Evolutionary conservation across 1,284 basidiomycete species (phyloP).

Genomic region (Trametes sp.): DNA sequence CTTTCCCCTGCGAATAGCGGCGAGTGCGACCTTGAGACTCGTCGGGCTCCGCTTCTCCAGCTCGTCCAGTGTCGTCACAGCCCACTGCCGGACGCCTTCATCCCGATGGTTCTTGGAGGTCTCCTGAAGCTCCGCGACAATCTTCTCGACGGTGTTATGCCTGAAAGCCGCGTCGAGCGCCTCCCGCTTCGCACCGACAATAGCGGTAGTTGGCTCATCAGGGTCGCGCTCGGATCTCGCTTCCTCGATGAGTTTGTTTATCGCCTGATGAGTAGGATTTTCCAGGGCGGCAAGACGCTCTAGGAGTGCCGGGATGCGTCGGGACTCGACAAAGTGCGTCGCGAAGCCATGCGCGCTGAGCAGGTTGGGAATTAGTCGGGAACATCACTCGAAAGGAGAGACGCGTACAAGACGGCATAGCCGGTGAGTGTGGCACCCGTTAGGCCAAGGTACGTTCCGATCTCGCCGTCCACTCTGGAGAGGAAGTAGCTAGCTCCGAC

Average conservation of each 20-base stretch:
- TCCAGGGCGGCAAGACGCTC: constrained; percentile 69
- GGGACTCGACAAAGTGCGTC: constrained; percentile 87
- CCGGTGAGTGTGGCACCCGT: constrained; percentile 82
- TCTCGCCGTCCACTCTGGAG: constrained; percentile 87
- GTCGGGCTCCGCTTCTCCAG: constrained; percentile 86
- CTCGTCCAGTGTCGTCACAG: constrained; percentile 66
- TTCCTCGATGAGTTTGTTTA: constrained; percentile 73
- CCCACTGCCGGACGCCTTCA: constrained; percentile 72
- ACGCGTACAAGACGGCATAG: constrained; percentile 82
- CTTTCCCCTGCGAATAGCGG: constrained; percentile 77
- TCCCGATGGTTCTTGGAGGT: constrained; percentile 53
- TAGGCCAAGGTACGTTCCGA: constrained; percentile 94
- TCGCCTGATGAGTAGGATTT: constrained; percentile 54
- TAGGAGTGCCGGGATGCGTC: constrained; percentile 74
- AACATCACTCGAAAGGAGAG: constrained; percentile 18
- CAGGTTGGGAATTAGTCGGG: constrained; percentile 17
- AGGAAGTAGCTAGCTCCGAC: constrained; percentile 94
- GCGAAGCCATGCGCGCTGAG: constrained; percentile 87
- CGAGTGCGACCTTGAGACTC: constrained; percentile 86
- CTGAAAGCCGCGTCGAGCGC: constrained; percentile 86
- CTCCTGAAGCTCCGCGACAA: constrained; percentile 65
- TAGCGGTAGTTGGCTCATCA: constrained; percentile 61
- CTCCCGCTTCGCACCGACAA: constrained; percentile 70
- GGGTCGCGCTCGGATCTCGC: constrained; percentile 64
- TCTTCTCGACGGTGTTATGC: constrained; percentile 72